Conservation (phyloP, 805 yeast genomes). For the Lipomyces chichibuensis region DNA sequence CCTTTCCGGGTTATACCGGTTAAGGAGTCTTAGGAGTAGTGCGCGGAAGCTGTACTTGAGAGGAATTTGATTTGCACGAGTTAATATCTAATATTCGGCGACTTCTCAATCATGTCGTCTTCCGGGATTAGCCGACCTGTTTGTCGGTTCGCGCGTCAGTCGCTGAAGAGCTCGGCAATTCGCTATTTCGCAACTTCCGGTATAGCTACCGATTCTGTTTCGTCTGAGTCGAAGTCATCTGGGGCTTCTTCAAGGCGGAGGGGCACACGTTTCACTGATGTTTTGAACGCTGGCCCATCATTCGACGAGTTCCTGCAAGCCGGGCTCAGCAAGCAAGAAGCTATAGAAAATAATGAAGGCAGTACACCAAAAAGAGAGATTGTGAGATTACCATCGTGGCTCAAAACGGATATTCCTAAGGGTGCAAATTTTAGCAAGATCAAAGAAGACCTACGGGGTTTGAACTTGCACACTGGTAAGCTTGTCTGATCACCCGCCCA, state of each 20-base stretch:
- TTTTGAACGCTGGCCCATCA: conserved; percentile 81
- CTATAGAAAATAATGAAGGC: neutral
- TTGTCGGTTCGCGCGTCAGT: conserved; percentile 3
- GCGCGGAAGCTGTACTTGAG: neutral
- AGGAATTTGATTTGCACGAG: neutral
- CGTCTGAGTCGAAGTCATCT: neutral
- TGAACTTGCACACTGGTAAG: conserved; percentile 72
- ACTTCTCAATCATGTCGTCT: neutral
- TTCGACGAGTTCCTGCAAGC: conserved; percentile 78
- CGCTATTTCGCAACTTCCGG: conserved; percentile 8
- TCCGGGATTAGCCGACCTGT: conserved; percentile 6
- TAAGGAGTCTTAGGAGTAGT: neutral
- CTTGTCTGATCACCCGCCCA: neutral
- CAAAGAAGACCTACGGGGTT: conserved; percentile 83
- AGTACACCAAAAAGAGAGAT: conserved; percentile 19
- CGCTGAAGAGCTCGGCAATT: neutral
- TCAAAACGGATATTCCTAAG: conserved; percentile 95
- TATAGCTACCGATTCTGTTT: neutral
- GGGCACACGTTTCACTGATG: conserved; percentile 64
- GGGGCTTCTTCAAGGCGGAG: conserved; percentile 13
- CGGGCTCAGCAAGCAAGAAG: conserved; percentile 14
- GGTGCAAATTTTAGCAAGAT: conserved; percentile 81
- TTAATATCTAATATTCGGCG: neutral
- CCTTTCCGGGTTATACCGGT: neutral
- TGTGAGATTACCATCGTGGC: conserved; percentile 80